Evolutionary conservation across 495 filamentous ascomycete species (phyloP), one percentile per base, ranked within the genome.

Genomic region (Aspergillus kassunensis): DNA sequence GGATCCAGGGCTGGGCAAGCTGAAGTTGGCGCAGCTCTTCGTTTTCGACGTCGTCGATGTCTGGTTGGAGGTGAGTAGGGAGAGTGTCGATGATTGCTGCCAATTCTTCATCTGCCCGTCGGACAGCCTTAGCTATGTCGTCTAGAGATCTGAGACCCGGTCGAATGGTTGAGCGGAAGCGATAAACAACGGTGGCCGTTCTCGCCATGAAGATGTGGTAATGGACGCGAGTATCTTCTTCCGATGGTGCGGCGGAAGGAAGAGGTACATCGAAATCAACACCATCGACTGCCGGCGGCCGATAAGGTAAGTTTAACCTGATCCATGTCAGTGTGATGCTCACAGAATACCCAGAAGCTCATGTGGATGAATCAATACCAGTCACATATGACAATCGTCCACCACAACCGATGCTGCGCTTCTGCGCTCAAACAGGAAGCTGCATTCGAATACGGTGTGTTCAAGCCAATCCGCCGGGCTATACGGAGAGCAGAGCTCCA

Each of bases 141-240:
- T 45, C 11, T 9, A 30, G 41, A 12, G 41, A 45, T n/a, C 18
- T 10, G 18, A 29, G n/a, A 16, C 43, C 43, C 19, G 27, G 33
- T 29, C 43, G n/a, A 20, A 45, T 45, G 2, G 13, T 45, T n/a
- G 24, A 15, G 12, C 43, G 43, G 25, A 45, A 45, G 25, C 43
- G 43, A 18, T 45, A 45, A n/a, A 45, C 25, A 27, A 29, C 43
- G 18, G 25, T 29, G 5, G 43, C 43, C 13, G 43, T 30, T 45
- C 43, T 29, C 5, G 43, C 43, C 43, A 45, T 45, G n/a, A 45
- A 45, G 5, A 45, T 45, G 25, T 45, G 43, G 27, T 45, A 45
- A 12, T 45, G 27, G 16, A 45, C 43, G n/a, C 27, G 43, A 19
- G 18, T 16, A 18, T 45, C 43, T 2, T 31, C 25, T 12, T 45